Percentiles rank a stretch among this genome's conserved stretches.
Evolutionary conservation across 164 flowering plant species (phyloP).

Genomic region (Annona cherimola): DNA sequence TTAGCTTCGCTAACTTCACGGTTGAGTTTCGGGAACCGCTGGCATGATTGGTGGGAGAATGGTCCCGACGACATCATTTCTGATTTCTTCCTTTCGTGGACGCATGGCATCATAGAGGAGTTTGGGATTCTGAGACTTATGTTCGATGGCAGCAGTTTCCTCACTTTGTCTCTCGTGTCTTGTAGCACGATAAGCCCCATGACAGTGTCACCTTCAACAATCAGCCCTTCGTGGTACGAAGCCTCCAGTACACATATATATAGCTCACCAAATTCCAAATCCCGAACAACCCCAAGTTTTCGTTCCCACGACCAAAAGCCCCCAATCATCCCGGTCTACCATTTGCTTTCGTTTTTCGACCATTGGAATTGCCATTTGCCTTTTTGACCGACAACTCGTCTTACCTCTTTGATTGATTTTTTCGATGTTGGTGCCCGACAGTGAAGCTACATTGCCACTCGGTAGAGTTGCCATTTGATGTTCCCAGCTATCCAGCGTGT

Average conservation of each 20-base stretch:
- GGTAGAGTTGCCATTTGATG: too few species aligned
- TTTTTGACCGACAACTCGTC: too few species aligned
- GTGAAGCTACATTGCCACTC: too few species aligned
- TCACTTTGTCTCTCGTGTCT: slow-evolving; percentile 11
- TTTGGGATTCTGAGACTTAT: slow-evolving; percentile 27
- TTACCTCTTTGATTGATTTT: too few species aligned
- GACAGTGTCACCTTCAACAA: slow-evolving; percentile 8
- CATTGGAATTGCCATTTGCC: too few species aligned
- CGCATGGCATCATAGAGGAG: slow-evolving; percentile 19
- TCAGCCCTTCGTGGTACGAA: slow-evolving; percentile 22
- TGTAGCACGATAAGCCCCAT: slow-evolving; percentile 7
- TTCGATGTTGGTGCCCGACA: too few species aligned
- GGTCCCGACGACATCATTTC: slow-evolving; percentile 32
- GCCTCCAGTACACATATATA: slow-evolving; percentile 19
- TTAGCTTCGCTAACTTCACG: too few species aligned
- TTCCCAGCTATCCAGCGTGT: too few species aligned
- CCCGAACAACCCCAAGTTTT: not conserved
- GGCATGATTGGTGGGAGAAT: slow-evolving; percentile 19
- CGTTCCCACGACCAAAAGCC: too few species aligned
- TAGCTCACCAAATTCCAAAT: slow-evolving; percentile 18
- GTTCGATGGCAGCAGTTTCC: slow-evolving; percentile 24
- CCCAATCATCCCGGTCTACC: too few species aligned
- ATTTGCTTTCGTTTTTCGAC: too few species aligned
- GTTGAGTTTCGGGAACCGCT: slow-evolving; percentile 21
- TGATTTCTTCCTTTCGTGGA: slow-evolving; percentile 33